A percentile compares a stretch with the other conserved stretches of the same genome.
These are phyloP conservation scores for Eucalyptus rudis DNA, from an alignment of 345 rosid species.

Conservation along the genomic window DNA sequence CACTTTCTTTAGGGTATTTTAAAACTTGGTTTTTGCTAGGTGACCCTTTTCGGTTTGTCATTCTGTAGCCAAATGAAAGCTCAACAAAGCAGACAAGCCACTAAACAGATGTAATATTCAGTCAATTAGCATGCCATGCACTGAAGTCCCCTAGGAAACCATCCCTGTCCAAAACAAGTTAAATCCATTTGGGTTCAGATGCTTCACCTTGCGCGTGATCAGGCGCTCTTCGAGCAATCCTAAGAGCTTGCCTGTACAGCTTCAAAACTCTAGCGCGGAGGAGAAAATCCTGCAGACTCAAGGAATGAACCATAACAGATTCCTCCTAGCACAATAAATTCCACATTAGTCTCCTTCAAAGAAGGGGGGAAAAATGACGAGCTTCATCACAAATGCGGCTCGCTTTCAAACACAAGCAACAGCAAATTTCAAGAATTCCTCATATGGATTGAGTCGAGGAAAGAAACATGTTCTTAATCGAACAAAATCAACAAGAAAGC, in stretches of 20 bases:
- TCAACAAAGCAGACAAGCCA: not conserved
- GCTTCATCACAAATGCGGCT: not conserved
- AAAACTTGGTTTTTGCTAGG: not conserved
- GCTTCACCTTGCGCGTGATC: conserved; percentile 39
- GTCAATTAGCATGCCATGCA: not conserved
- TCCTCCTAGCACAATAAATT: not conserved
- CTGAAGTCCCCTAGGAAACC: not conserved
- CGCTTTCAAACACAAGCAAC: not conserved
- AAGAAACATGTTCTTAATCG: not conserved
- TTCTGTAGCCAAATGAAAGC: not conserved
- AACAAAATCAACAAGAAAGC: not conserved
- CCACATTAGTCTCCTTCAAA: not conserved
- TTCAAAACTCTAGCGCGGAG: conserved; percentile 76
- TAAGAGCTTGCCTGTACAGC: conserved; percentile 70
- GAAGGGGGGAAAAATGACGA: not conserved
- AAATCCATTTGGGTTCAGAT: not conserved
- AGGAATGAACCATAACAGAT: conserved; percentile 27
- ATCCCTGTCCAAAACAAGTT: not conserved
- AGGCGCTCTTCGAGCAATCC: conserved; percentile 68
- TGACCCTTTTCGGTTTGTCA: not conserved
- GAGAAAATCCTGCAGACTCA: conserved; percentile 69
- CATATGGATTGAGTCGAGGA: not conserved
- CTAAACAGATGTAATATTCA: not conserved
- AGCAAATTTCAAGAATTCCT: not conserved
- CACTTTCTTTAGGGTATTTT: not conserved